Percentiles rank a stretch among this genome's conserved stretches.
Evolutionary conservation across 2,329 filamentous ascomycete species (phyloP).

Genomic region (Apiospora hydei): DNA sequence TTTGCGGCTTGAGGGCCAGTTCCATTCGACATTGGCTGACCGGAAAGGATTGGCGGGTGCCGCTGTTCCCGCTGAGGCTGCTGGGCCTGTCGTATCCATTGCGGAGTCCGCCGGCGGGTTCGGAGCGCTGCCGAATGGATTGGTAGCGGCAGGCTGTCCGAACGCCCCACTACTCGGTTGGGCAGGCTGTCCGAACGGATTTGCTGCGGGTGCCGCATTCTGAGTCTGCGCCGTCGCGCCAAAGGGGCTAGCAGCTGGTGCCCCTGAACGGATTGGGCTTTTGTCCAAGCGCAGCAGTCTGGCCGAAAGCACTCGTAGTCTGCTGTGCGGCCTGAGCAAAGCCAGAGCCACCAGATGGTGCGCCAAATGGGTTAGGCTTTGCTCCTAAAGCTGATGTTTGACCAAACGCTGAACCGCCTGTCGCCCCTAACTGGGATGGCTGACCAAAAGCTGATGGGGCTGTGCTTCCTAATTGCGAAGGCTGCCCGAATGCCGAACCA

Average conservation of each 20-base stretch:
- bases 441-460: slow-evolving; percentile 18
- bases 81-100: slow-evolving; percentile 38
- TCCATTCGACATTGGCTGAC: slow-evolving; percentile 32
- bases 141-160: slow-evolving; percentile 36
- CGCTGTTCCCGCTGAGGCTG: slow-evolving; percentile 30
- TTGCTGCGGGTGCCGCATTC: slow-evolving; percentile 33
- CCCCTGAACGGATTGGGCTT: slow-evolving; percentile 37
- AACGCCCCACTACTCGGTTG: slow-evolving; percentile 42
- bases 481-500: slow-evolving; percentile 48
- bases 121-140: slow-evolving; percentile 40
- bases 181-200: slow-evolving; percentile 42
- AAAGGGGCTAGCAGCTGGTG: slow-evolving; percentile 38
- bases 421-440: slow-evolving; percentile 11
- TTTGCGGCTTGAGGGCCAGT: slow-evolving; percentile 32
- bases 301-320: slow-evolving; percentile 43
- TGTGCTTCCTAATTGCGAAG: slow-evolving; percentile 37
- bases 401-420: slow-evolving; percentile 12
- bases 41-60: slow-evolving; percentile 37
- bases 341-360: slow-evolving; percentile 34
- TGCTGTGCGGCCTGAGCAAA: slow-evolving; percentile 43
- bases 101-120: slow-evolving; percentile 31
- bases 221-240: slow-evolving; percentile 30
- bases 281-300: slow-evolving; percentile 45
- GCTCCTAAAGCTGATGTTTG: slow-evolving; percentile 13
- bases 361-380: slow-evolving; percentile 37